Conservation (phyloP, 495 filamentous ascomycete genomes). For the Pyrenopolyporus hunteri region DNA sequence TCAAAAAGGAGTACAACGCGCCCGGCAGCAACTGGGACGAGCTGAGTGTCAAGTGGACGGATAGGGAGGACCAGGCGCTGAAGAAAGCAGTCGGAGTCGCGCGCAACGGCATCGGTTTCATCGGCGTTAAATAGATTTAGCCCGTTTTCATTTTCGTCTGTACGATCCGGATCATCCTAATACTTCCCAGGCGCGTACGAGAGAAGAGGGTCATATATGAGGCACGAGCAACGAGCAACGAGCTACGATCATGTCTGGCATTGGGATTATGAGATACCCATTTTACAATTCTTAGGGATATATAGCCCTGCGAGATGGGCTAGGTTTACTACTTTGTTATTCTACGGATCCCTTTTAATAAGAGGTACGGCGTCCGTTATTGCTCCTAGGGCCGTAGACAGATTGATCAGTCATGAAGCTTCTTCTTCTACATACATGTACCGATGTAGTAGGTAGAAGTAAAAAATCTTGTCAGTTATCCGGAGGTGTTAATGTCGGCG, state of each 20-base stretch:
- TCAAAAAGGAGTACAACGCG: slow-evolving; percentile 74
- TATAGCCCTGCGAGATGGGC: background rate
- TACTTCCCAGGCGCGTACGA: background rate
- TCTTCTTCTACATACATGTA: no score
- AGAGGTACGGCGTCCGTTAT: no score
- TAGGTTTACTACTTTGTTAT: background rate
- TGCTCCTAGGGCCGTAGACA: no score
- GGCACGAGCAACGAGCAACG: slow-evolving; percentile 35
- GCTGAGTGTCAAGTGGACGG: slow-evolving; percentile 87
- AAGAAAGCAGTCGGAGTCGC: slow-evolving; percentile 72
- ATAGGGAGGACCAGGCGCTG: slow-evolving; percentile 80
- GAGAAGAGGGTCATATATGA: background rate
- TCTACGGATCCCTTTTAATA: no score
- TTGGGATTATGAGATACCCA: slow-evolving; percentile 36
- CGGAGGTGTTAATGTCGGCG: no score
- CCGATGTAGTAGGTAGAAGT: no score
- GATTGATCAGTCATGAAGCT: no score
- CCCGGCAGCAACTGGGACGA: slow-evolving; percentile 84
- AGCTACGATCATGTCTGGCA: slow-evolving; percentile 22
- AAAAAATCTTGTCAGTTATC: no score
- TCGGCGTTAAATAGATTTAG: slow-evolving; percentile 68
- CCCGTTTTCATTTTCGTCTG: background rate
- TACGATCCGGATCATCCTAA: background rate
- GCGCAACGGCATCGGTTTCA: slow-evolving; percentile 79
- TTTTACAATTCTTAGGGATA: slow-evolving; percentile 23